Evolutionary conservation across 2,329 filamentous ascomycete genomes (phyloP), one percentile per base, ranked within the genome.

Genomic region (Alternaria gansuensis): DNA sequence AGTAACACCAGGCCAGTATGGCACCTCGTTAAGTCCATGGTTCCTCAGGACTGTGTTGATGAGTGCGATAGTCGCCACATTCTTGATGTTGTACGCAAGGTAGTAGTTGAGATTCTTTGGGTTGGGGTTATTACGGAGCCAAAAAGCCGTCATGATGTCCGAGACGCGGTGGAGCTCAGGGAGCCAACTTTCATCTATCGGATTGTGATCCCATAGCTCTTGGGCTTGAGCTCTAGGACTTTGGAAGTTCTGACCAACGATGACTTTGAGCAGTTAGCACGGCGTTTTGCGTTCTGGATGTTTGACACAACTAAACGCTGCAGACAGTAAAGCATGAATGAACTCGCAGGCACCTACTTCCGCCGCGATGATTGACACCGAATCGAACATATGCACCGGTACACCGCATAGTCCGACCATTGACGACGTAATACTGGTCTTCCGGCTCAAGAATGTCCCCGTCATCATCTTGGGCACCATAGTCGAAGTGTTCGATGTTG

Each of bases 1-100:
- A 21, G 50, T 41, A 8, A 57, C 8, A 3, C 64, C 64, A 7
- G 66, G 66, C 66, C 66, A 69, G 14, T 39, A 43, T 11, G 60
- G 56, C 8, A 59, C 14, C 13, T 28, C 24, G 24, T 28, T 9
- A 3, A 48, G 49, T 9, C 33, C 37, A 4, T 31, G 11, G 28
- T 31, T 39, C 9, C 40, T 33, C n/a, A 59, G n/a, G 11, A 40
- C 13, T 8, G 26, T 24, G 6, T 23, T 29, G 10, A 59, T 41
- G 17, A 59, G 31, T 1, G 14, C 17, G 4, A 54, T 3, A 9
- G 57, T 55, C n/a, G 29, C 13, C 8, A 29, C 34, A 26, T 66
- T 65, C 5, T 21, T 8, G 21, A 66, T 31, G 26, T 49, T 39
- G 29, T 14, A 9, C 14, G 44, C 54, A 26, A 62, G 57, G 24